Percentiles rank a stretch among this genome's conserved stretches.
Evolutionary conservation across 1,284 basidiomycete species (phyloP).

Genomic region (Pholiota adiposa): DNA sequence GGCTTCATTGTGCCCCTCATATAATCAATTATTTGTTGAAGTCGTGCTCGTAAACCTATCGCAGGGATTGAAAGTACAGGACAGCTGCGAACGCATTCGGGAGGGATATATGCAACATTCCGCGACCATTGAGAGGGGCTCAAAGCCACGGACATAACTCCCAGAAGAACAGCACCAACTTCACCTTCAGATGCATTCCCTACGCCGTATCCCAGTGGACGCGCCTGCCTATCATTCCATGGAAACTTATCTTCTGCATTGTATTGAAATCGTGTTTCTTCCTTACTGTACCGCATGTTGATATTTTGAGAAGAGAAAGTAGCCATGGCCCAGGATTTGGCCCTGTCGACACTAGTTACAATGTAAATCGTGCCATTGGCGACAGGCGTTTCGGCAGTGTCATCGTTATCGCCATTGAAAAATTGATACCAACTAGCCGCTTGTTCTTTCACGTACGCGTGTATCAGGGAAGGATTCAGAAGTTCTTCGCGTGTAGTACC

Average conservation of each 20-base stretch:
- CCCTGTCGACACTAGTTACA: not conserved
- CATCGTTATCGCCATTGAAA: not conserved
- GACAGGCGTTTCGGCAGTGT: not conserved
- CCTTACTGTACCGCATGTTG: too few relatives aligned
- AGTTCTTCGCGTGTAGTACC: conserved; percentile 13
- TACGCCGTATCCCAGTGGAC: not conserved
- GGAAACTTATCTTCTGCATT: not conserved
- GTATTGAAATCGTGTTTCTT: not conserved
- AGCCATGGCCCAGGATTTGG: not conserved
- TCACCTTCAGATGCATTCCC: not conserved
- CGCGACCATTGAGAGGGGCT: not conserved
- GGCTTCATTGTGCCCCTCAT: not conserved
- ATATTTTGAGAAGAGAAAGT: not conserved
- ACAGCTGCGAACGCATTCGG: not conserved
- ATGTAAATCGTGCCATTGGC: not conserved
- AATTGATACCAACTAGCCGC: conserved; percentile 3
- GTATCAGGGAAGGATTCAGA: not conserved
- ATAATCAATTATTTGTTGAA: not conserved
- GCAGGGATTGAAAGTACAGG: not conserved
- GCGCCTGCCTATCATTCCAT: not conserved
- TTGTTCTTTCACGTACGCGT: conserved; percentile 10
- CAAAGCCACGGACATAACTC: not conserved
- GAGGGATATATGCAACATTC: conserved; percentile 1
- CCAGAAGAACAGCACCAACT: not conserved
- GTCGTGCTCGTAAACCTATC: not conserved